Base-by-base conservation (phyloP, 2,329 filamentous ascomycete species). In the Nemania sp. region DNA sequence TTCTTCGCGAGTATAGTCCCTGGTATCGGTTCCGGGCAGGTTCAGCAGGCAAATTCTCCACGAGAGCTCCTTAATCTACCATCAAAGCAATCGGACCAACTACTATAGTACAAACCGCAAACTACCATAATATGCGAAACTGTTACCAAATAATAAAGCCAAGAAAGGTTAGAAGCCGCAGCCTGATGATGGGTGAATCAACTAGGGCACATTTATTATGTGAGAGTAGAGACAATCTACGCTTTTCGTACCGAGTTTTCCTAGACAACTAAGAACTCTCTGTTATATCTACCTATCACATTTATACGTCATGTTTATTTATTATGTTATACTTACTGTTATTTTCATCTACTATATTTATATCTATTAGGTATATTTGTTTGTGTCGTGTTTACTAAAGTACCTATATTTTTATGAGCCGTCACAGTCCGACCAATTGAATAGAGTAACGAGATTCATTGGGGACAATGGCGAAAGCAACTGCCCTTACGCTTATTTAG, bases 181-280 rank as follows among this genome's bases (percentile, higher is more conserved):
- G n/a, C 41, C 18, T 13, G 43, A 53, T 26, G 54, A 47, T 3
- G 54, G 45, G 7, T 4, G 47, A 38, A 64, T 65, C 18, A 29
- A 56, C 15, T 55, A 22, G 62, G 27, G 62, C 27, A 59, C 5
- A 24, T n/a, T 52, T 5, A 64, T 64, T 32, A 32, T 8, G 29
- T 13, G 35, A 41, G 35, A 11, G 6, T 15, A 41, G 35, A 41
- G 6, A 41, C 35, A 41, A 15, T 41, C 3, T 11, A 41, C 35
- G 35, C 35, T 3, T 41, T 41, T 3, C 6, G 35, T 41, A 41
- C 13, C 8, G 35, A n/a, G n/a, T n/a, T 15, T 11, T 41, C 7
- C 35, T 41, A 11, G 35, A 35, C 11, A 35, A 35, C 11, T 5
- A 35, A 35, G 32, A 41, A 13, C 35, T 15, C 35, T 11, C 15